phyloP scores from a whole-genome alignment of 495 filamentous ascomycete genomes.

The Parmelia sp. region DNA sequence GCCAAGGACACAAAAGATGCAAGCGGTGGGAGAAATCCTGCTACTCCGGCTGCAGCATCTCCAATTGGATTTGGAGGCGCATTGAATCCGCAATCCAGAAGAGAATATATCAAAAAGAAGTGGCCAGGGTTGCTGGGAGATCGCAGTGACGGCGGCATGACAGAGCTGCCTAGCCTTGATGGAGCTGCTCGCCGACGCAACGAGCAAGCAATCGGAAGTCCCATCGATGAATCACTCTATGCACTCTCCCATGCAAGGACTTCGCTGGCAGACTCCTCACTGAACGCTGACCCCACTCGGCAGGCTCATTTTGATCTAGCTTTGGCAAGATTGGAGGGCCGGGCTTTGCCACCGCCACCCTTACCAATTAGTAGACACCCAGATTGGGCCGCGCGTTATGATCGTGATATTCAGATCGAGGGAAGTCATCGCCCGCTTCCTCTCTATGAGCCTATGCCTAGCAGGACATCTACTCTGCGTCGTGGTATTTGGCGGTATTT shows the following conservation, averaged over 20 bases:
- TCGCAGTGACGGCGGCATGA: background rate
- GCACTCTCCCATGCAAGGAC: background rate
- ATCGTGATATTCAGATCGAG: constrained; percentile 2
- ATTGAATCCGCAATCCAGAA: background rate
- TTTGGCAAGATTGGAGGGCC: constrained; percentile 10
- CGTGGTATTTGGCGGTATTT: background rate
- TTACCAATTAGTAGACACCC: constrained; percentile 2
- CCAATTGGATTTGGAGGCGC: background rate
- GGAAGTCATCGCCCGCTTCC: background rate
- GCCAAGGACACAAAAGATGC: background rate
- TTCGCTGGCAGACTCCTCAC: background rate
- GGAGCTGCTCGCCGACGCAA: background rate
- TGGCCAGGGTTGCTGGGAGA: constrained; percentile 1
- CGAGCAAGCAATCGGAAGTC: background rate
- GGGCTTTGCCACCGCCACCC: background rate
- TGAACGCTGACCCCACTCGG: background rate
- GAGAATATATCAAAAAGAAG: background rate
- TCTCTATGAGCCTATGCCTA: background rate
- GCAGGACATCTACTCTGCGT: background rate
- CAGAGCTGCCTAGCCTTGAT: background rate
- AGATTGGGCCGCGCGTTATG: background rate
- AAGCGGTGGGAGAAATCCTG: background rate
- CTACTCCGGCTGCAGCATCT: background rate
- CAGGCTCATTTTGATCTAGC: constrained; percentile 8
- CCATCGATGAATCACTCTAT: background rate